Base-by-base conservation (phyloP, 805 yeast genomes). In the Candida michaelii region DNA sequence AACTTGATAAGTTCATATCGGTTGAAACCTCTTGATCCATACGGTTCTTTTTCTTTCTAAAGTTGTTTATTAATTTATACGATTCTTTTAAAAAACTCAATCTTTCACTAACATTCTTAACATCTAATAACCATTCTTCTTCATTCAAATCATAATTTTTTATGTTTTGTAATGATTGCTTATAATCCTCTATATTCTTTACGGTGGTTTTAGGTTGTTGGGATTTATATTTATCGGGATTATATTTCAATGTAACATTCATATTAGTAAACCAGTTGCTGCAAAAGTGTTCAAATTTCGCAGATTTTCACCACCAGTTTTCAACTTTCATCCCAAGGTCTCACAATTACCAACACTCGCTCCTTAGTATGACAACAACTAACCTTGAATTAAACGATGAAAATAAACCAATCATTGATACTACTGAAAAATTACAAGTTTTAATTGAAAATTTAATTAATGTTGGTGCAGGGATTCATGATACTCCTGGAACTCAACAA, bases 391-490 rank as follows among this genome's bases (percentile, higher is more conserved):
- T 44, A 12, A 50, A 42, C 5, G 39, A 48, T 5, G 63, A 55
- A 18, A 63, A 60, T 43, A 62, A 56, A 44, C 63, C 69, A 6
- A 49, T 66, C 27, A 51, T 53, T 4, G 54, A 63, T 15, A 55
- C 65, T 0, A 59, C 64, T 1, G 62, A 61, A 1, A 63, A 63
- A 45, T 50, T 66, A 3, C 67, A 54, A 50, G 50, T 54, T 11
- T 48, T 66, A 25, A 62, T 66, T 16, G 97, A 91, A 58, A 83
- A 95, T 6, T 79, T 90, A 43, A 81, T 89, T 14, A 97, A 91
- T 58, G 69, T 90, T 16, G 97, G 97, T 3, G 90, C 91, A 12
- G 79, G 90, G 39, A 90, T 89, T 2, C 96, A 93, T 62, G 99
- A 91, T 63, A 89, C 84, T 58, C 90, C 89, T 49, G 97, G 95